These are phyloP conservation scores for Penicillium arizonense DNA, from an alignment of 495 filamentous ascomycete species.

Conservation along the genomic window DNA sequence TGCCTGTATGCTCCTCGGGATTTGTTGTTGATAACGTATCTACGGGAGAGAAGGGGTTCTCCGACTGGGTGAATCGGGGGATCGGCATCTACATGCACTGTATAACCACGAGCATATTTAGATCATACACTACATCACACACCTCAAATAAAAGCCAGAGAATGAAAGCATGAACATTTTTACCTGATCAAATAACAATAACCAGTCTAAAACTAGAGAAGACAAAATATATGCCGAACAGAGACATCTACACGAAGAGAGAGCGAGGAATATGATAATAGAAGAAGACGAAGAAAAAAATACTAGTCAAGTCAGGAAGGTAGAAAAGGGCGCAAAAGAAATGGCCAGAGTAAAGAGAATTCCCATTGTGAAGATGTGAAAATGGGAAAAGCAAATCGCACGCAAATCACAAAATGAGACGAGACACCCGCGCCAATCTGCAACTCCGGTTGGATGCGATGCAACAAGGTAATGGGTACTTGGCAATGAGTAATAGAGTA, in stretches of 20 bases:
- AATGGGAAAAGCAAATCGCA: slow-evolving; percentile 1
- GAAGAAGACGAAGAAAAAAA: neutral
- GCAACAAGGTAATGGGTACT: slow-evolving; percentile 5
- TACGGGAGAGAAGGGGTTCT: too few relatives aligned
- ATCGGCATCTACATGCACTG: too few relatives aligned
- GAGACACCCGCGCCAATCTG: slow-evolving; percentile 17
- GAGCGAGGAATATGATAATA: neutral
- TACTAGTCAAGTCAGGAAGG: neutral
- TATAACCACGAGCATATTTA: too few relatives aligned
- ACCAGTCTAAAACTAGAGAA: slow-evolving; percentile 1
- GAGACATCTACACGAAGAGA: neutral
- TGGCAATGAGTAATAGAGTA: neutral
- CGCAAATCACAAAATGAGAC: neutral
- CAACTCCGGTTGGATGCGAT: slow-evolving; percentile 28
- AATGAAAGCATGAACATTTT: too few relatives aligned
- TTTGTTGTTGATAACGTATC: too few relatives aligned
- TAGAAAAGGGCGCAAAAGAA: neutral
- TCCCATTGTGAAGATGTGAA: slow-evolving; percentile 3
- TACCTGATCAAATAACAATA: neutral
- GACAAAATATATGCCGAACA: neutral
- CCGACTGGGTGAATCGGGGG: too few relatives aligned
- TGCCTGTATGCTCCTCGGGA: too few relatives aligned
- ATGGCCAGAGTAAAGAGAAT: too few relatives aligned
- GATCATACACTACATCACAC: too few relatives aligned
- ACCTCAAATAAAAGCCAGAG: too few relatives aligned